Evolutionary conservation across 768 basidiomycete genomes (phyloP).

Genomic region (Termitomyces sp.): DNA sequence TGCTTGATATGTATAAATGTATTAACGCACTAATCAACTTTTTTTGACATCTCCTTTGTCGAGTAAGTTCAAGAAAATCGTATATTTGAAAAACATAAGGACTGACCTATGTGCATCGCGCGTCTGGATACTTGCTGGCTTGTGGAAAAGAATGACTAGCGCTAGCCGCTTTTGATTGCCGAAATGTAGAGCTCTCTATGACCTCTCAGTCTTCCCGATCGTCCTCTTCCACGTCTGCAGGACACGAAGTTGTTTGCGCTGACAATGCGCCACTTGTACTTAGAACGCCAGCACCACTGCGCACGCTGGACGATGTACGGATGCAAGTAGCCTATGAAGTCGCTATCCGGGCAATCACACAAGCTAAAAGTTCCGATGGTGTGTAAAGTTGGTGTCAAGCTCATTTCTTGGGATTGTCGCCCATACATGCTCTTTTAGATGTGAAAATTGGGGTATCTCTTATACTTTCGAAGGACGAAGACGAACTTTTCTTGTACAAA

Average conservation of each 20-base stretch:
- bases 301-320: slow-evolving; percentile 57
- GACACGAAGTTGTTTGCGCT: neutral
- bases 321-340: slow-evolving; percentile 54
- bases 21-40: neutral
- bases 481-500: slow-evolving; percentile 49
- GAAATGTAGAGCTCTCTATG: slow-evolving; percentile 3
- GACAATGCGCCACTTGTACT: slow-evolving; percentile 1
- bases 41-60: neutral
- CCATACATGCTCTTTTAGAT: slow-evolving; percentile 19
- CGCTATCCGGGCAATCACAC: slow-evolving; percentile 47
- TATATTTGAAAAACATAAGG: neutral
- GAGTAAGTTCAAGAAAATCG: neutral
- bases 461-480: slow-evolving; percentile 52
- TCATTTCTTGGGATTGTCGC: neutral
- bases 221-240: slow-evolving; percentile 1
- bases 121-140: too few species aligned
- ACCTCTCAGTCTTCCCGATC: slow-evolving; percentile 10
- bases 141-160: too few species aligned
- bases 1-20: neutral
- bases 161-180: slow-evolving; percentile 8
- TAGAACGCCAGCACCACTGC: slow-evolving; percentile 17
- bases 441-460: slow-evolving; percentile 56
- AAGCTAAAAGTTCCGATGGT: slow-evolving; percentile 45
- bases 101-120: too few species aligned
- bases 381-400: slow-evolving; percentile 7